Conservation (phyloP, 202 grass and related monocot genomes). For the Bolboschoenoplectus hybrid region DNA sequence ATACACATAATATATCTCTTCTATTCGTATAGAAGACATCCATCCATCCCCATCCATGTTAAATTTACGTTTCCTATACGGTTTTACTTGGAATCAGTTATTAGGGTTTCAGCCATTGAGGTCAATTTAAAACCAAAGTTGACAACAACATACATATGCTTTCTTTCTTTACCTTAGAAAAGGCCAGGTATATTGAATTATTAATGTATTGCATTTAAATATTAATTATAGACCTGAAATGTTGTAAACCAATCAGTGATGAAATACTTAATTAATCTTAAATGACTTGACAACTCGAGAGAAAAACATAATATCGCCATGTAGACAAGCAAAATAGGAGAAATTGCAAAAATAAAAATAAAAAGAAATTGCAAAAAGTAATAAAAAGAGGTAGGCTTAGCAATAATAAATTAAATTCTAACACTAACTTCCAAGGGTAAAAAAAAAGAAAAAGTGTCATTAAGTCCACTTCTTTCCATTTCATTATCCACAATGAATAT, state of each 20-base stretch:
- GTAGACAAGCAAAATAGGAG: background rate
- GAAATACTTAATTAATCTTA: background rate
- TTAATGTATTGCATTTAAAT: background rate
- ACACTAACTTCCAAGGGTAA: background rate
- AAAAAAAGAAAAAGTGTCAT: background rate
- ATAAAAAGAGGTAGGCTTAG: background rate
- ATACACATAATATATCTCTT: background rate
- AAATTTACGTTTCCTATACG: background rate
- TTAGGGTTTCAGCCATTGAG: background rate
- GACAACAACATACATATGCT: background rate
- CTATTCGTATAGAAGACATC: background rate
- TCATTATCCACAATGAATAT: slow-evolving; percentile 20
- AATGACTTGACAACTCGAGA: background rate
- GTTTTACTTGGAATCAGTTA: background rate
- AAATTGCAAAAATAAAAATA: background rate
- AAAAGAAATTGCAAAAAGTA: background rate
- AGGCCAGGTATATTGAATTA: background rate
- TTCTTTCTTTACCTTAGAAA: background rate
- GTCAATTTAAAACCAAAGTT: background rate
- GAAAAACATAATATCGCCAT: background rate
- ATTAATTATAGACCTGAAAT: background rate
- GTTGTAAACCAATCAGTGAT: background rate
- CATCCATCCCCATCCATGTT: background rate
- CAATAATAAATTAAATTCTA: background rate
- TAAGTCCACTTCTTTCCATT: slow-evolving; percentile 16